Percentiles rank a stretch among this genome's conserved stretches.
These are phyloP conservation scores for Aspergillus uvarum DNA, from an alignment of 2,329 filamentous ascomycete species.

Conservation along the genomic window DNA sequence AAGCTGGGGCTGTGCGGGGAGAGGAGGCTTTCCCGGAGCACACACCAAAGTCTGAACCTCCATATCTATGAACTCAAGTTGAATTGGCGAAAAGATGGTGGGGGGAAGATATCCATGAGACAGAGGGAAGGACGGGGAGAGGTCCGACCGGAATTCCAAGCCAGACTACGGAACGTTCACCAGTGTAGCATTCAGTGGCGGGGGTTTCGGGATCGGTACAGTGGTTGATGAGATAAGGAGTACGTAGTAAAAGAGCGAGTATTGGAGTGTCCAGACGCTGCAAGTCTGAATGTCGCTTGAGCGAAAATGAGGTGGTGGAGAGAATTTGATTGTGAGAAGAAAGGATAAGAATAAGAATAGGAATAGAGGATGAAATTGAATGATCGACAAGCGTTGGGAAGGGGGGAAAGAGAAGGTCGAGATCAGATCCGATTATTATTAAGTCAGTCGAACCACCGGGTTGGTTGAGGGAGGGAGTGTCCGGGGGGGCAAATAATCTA, in stretches of 20 bases:
- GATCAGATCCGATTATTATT: not conserved
- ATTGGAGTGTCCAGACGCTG: not conserved
- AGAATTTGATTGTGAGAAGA: not conserved
- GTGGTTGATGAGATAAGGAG: not conserved
- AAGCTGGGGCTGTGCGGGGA: conserved; percentile 15
- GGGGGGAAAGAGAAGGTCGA: not conserved
- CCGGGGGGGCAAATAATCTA: not conserved
- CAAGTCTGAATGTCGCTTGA: not conserved
- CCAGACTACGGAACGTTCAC: conserved; percentile 2
- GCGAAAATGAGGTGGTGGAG: not conserved
- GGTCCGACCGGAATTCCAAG: conserved; percentile 4
- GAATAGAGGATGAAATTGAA: not conserved
- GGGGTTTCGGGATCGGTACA: not conserved
- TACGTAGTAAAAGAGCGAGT: not conserved
- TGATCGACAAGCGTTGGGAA: not conserved
- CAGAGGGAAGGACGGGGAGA: conserved; percentile 2
- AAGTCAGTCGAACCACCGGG: not conserved
- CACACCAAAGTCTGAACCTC: conserved; percentile 29
- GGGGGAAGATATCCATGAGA: conserved; percentile 28
- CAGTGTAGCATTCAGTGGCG: not conserved
- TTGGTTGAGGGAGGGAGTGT: not conserved
- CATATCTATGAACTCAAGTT: conserved; percentile 24
- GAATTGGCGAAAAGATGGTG: conserved; percentile 7
- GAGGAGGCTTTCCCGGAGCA: conserved; percentile 18
- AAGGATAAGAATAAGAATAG: not conserved